These are phyloP conservation scores for Amorphotheca resinae DNA, from an alignment of 495 filamentous ascomycete genomes.

Conservation along the genomic window DNA sequence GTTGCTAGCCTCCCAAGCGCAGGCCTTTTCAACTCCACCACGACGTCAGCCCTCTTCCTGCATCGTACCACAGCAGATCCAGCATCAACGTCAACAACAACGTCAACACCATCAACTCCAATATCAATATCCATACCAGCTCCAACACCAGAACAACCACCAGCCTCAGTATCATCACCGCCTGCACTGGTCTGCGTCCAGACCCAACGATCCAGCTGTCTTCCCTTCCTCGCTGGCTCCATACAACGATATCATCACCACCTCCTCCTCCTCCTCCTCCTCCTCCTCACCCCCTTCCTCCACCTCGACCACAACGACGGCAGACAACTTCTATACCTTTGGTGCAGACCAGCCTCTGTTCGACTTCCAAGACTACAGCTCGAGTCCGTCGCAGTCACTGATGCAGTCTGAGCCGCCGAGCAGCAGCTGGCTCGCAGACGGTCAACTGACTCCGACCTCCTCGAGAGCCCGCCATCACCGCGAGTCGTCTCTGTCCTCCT, in stretches of 20 bases:
- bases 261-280: too few species aligned
- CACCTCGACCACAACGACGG: conserved; percentile 1
- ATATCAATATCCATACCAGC: conserved; percentile 1
- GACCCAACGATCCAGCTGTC: too few species aligned
- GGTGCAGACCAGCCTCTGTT: conserved; percentile 15
- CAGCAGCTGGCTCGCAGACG: conserved; percentile 18
- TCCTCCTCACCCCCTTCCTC: conserved; percentile 12
- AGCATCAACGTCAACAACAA: background rate
- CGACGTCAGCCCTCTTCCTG: background rate
- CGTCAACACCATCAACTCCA: background rate
- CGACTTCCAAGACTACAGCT: conserved; percentile 12
- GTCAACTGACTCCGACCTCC: conserved; percentile 20
- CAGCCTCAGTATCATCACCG: conserved; percentile 1
- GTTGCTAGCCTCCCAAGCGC: too few species aligned
- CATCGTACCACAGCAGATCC: background rate
- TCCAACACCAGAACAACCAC: background rate
- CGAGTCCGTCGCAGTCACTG: conserved; percentile 11
- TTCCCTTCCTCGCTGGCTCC: too few species aligned
- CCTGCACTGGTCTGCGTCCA: too few species aligned
- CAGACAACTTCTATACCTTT: conserved; percentile 11
- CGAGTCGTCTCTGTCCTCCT: conserved; percentile 41
- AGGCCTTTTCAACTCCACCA: conserved; percentile 4
- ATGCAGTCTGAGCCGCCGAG: conserved; percentile 16
- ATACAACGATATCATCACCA: too few species aligned
- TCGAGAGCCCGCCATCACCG: conserved; percentile 26